Conservation (phyloP, 2,329 filamentous ascomycete species). For the Aspergillus arachidicola region DNA sequence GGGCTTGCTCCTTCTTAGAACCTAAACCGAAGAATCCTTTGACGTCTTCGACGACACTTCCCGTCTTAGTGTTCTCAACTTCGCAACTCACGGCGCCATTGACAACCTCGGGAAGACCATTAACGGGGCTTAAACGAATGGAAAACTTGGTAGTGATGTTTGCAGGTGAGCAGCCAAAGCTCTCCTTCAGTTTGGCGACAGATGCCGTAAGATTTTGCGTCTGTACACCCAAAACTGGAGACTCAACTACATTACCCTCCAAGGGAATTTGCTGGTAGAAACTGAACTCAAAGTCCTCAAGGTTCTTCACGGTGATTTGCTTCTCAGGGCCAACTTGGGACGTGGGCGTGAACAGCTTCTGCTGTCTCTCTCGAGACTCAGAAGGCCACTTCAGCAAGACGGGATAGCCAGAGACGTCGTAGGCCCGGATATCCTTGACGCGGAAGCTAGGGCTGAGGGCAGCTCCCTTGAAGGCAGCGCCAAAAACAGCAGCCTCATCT, state of each 20-base stretch:
- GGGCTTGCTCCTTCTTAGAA: constrained; percentile 80
- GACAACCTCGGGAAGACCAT: constrained; percentile 78
- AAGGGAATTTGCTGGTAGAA: constrained; percentile 73
- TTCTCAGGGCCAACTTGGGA: constrained; percentile 79
- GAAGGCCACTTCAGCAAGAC: constrained; percentile 75
- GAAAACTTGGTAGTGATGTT: constrained; percentile 81
- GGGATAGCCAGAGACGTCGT: constrained; percentile 74
- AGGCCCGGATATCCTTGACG: constrained; percentile 90
- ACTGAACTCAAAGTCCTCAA: constrained; percentile 76
- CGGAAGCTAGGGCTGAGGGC: constrained; percentile 92
- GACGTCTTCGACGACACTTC: constrained; percentile 85
- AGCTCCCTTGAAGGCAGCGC: constrained; percentile 91
- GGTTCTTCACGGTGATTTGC: constrained; percentile 80
- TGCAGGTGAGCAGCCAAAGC: constrained; percentile 72
- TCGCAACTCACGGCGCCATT: constrained; percentile 84
- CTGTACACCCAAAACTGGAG: constrained; percentile 65
- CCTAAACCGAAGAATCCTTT: constrained; percentile 97
- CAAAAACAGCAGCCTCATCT: constrained; percentile 94
- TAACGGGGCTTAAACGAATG: constrained; percentile 69
- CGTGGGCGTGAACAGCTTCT: constrained; percentile 79
- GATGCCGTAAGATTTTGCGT: constrained; percentile 86
- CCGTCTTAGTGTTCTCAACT: constrained; percentile 73
- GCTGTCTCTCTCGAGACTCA: constrained; percentile 71
- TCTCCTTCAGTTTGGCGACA: constrained; percentile 75
- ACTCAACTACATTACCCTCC: constrained; percentile 52